Evolutionary conservation across 345 rosid genomes (phyloP), one percentile per base, ranked within the genome.

Genomic region (Atalantia buxifolia): DNA sequence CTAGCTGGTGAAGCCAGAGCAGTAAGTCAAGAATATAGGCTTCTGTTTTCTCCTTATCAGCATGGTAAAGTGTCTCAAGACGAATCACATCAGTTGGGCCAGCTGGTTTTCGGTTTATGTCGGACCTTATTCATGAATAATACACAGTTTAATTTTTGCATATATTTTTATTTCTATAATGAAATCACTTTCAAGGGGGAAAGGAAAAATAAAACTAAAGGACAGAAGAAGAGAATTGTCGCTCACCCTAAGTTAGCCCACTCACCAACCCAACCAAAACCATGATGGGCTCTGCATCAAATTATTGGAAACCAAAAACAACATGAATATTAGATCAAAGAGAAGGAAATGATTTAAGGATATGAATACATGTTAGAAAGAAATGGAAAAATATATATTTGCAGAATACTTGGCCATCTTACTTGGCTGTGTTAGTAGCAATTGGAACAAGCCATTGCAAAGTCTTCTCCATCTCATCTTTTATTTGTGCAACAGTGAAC

Each of bases 221-320:
- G 18, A 28, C 18, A 9, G 57, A 57, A 62, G 42, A 1, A 16
- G 71, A 80, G 38, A 27, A 0, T 13, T 45, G 35, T 14, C 36
- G 78, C 91, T 86, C 82, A 93, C 98, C 98, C 98, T 0, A 95
- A 90, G 82, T 92, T 93, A 61, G 99, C 99, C 99, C 98, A 93
- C 87, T 95, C 97, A 72, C 99, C 99, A 76, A 95, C 99, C 99
- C 99, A 95, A 73, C 99, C 99, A 82, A 95, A 93, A 71, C 99
- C 99, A 68, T 95, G 99, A 90, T 95, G 99, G 38, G 98, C 99
- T 80, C 74, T 83, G 83, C 45, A 69, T 66, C 73, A 50, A 35
- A 48, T n/a, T 24, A 30, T 50, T 27, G 50, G 71, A 88, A 87
- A 72, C 87, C 90, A 24, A 87, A 88, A 80, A 66, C 19, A 73